Evolutionary conservation across 352 stramenopile genomes (phyloP).

Genomic region (Phytophthora hibernalis): DNA sequence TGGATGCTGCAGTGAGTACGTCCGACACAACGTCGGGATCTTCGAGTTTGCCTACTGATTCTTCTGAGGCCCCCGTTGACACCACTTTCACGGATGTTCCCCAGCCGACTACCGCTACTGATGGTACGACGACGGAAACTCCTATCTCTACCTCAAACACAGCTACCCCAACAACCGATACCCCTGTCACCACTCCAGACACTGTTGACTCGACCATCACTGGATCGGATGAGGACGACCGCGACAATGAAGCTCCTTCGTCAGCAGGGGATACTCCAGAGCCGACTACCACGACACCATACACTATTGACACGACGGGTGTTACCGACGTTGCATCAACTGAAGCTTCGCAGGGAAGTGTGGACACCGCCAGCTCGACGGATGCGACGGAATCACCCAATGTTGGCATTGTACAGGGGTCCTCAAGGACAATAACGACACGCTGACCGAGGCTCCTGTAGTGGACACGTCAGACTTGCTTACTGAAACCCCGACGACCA

Average conservation of each 20-base stretch:
- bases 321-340: not conserved
- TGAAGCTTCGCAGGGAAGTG: not conserved
- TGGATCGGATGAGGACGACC: not conserved
- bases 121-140: not conserved
- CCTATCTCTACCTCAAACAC: not conserved
- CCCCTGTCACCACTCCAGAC: not conserved
- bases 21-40: not conserved
- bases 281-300: too few species aligned
- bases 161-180: not conserved
- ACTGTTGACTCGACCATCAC: not conserved
- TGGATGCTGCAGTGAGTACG: not conserved
- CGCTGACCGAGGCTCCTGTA: slow-evolving; percentile 11
- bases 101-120: not conserved
- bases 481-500: slow-evolving; percentile 3
- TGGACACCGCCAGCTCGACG: not conserved
- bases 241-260: not conserved
- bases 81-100: not conserved
- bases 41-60: not conserved
- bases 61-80: not conserved
- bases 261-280: too few species aligned
- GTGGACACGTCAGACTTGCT: slow-evolving; percentile 17
- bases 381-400: not conserved
- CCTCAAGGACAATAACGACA: not conserved
- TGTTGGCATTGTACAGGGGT: not conserved
- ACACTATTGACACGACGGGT: not conserved